Base-by-base conservation (phyloP, 2,329 filamentous ascomycete genomes). In the Fusarium mundagurra region DNA sequence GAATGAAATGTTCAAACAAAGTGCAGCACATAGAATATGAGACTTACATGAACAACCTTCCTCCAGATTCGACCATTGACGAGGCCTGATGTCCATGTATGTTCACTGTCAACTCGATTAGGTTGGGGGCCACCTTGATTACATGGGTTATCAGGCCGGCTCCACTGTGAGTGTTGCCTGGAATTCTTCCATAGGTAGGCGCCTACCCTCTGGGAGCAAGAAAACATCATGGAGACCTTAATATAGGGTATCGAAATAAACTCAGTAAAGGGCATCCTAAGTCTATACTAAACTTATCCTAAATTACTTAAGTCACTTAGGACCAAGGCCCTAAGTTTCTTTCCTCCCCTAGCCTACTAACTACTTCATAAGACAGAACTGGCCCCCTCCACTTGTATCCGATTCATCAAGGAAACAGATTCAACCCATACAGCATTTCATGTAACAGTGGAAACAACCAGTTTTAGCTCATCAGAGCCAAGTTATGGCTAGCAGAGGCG, bases 21-120 rank as follows among this genome's bases (percentile, higher is more conserved):
- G 67, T 61, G 58, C 61, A 55, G 47, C 39, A 41, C 27, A 54
- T 34, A 64, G 57, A 62, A 51, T 39, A 72, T 72, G 64, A 64
- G 63, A 53, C 50, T 61, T 54, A 38, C 29, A 34, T 51, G 33
- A 38, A 36, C 41, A 29, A 45, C 27, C 58, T 50, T 45, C 34
- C 20, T 29, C 34, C 24, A 55, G 29, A 63, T 64, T 74, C 54
- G 71, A 57, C 13, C 22, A 27, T 53, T 51, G 48, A 41, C 27
- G 20, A 38, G 45, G 47, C 44, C 47, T 39, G 38, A 55, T 68
- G 57, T 44, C 43, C 43, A 27, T 29, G 43, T 36, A 33, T 51
- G n/a, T 36, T 53, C 50, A 36, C 31, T 53, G 50, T 55, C 48
- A 50, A 60, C 60, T 57, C 66, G 65, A 44, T 24, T 53, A 24